Evolutionary conservation across 331 rosid genomes (phyloP).

Genomic region (Acacia pycnantha): DNA sequence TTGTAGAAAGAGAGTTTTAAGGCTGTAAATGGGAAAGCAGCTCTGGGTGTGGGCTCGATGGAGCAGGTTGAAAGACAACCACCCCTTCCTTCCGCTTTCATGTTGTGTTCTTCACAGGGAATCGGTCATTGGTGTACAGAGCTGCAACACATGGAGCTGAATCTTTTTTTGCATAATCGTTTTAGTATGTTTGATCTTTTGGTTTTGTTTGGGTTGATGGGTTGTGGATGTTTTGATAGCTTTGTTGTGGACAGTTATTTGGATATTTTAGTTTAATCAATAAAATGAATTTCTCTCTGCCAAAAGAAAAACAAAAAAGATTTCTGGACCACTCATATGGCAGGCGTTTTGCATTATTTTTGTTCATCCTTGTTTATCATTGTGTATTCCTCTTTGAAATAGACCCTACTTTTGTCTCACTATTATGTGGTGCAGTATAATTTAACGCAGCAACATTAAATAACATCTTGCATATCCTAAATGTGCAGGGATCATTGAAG

Average conservation of each 20-base stretch:
- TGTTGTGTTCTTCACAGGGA: background rate
- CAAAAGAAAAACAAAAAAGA: too few species aligned
- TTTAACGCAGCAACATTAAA: background rate
- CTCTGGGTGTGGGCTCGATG: background rate
- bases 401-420: background rate
- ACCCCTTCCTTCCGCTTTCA: background rate
- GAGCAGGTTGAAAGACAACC: background rate
- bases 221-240: too few species aligned
- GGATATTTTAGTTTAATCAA: too few species aligned
- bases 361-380: background rate
- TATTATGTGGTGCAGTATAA: background rate
- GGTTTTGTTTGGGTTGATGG: too few species aligned
- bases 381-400: background rate
- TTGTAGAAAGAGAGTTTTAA: background rate
- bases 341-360: background rate
- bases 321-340: background rate
- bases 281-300: too few species aligned
- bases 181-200: too few species aligned
- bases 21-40: background rate
- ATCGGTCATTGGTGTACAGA: too few species aligned
- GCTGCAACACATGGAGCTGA: too few species aligned
- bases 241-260: too few species aligned
- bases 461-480: background rate
- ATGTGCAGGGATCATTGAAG: background rate
- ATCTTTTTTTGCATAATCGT: too few species aligned